These are phyloP conservation scores for Gamarada debralockiae DNA, from an alignment of 495 filamentous ascomycete species.

Conservation along the genomic window DNA sequence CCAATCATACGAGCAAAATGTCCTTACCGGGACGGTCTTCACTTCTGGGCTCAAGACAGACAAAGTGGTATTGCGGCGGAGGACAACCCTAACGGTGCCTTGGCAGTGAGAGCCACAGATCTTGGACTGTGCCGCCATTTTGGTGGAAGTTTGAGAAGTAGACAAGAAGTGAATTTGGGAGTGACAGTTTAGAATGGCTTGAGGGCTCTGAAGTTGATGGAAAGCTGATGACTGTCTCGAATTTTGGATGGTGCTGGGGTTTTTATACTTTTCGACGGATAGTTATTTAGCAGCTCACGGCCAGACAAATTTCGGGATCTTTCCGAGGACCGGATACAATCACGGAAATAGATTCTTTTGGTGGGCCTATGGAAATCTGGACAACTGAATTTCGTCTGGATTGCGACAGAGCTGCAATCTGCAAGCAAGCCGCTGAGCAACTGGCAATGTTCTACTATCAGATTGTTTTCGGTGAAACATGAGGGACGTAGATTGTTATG, in stretches of 20 bases:
- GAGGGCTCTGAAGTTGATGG: not conserved
- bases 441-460: not conserved
- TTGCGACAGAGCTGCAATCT: not conserved
- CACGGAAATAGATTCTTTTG: not conserved
- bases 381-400: not conserved
- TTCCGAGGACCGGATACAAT: not conserved
- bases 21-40: slow-evolving; percentile 11
- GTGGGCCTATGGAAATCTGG: not conserved
- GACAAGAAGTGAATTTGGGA: too few relatives aligned
- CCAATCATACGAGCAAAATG: not conserved
- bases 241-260: not conserved
- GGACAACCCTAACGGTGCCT: too few relatives aligned
- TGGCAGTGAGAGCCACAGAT: too few relatives aligned
- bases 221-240: not conserved
- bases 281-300: not conserved
- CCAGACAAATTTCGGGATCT: not conserved
- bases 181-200: not conserved
- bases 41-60: not conserved
- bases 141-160: not conserved
- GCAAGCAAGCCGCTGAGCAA: not conserved
- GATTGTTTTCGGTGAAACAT: not conserved
- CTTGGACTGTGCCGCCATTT: too few relatives aligned
- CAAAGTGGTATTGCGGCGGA: too few relatives aligned
- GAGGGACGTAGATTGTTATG: not conserved
- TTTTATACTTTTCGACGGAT: slow-evolving; percentile 4